phyloP scores from a whole-genome alignment of 768 basidiomycete genomes.

The Terana coerulea region DNA sequence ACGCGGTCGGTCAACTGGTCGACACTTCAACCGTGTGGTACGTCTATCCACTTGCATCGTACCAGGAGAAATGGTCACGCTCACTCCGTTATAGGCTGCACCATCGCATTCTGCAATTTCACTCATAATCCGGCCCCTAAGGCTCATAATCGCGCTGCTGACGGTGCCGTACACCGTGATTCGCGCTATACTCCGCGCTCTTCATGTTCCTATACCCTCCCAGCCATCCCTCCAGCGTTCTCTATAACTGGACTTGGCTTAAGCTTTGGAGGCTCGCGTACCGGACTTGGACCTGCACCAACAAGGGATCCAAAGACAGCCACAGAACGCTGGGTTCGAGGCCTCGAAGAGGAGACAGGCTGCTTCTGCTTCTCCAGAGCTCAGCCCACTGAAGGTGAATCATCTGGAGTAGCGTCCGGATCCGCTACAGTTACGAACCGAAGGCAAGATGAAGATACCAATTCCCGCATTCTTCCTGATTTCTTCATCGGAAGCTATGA shows the following conservation, averaged over 20 bases:
- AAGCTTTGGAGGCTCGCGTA: constrained; percentile 34
- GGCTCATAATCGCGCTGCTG: constrained; percentile 46
- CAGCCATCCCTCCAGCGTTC: constrained; percentile 42
- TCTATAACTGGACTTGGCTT: constrained; percentile 10
- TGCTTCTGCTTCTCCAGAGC: constrained; percentile 49
- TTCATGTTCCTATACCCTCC: constrained; percentile 63
- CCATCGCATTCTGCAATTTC: constrained; percentile 16
- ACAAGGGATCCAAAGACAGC: constrained; percentile 44
- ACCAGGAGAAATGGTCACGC: background rate
- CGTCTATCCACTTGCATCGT: background rate
- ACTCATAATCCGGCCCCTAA: constrained; percentile 24
- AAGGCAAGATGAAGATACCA: constrained; percentile 31
- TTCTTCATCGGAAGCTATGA: constrained; percentile 84
- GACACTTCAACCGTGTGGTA: constrained; percentile 21
- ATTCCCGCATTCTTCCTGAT: constrained; percentile 62
- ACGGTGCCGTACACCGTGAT: constrained; percentile 59
- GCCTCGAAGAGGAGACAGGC: constrained; percentile 83
- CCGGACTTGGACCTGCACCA: constrained; percentile 28
- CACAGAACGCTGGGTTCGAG: constrained; percentile 72
- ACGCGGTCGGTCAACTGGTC: constrained; percentile 14
- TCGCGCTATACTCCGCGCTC: constrained; percentile 59
- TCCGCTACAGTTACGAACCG: constrained; percentile 43
- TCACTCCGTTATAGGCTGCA: background rate
- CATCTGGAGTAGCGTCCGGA: constrained; percentile 28
- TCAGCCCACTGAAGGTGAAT: constrained; percentile 23